A percentile compares a stretch with the other conserved stretches of the same genome.
phyloP scores from a whole-genome alignment of 768 basidiomycete genomes.

The Coprinopsis strossmayeri region DNA sequence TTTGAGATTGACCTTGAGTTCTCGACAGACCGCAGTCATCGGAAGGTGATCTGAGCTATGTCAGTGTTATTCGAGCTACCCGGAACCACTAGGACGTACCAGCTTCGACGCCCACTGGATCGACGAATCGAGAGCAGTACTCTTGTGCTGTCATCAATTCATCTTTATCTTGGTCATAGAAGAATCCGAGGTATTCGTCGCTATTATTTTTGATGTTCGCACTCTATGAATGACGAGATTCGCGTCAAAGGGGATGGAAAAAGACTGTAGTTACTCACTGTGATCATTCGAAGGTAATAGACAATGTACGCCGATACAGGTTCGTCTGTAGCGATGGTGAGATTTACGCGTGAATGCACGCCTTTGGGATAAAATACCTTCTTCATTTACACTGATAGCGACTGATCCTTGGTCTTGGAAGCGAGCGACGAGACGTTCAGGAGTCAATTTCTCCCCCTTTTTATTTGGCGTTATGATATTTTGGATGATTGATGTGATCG shows the following conservation, averaged over 20 bases:
- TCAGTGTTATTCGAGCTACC: neutral
- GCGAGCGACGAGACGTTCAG: slow-evolving; percentile 32
- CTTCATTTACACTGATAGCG: neutral
- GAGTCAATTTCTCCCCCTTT: slow-evolving; percentile 28
- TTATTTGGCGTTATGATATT: slow-evolving; percentile 31
- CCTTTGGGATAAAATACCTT: neutral
- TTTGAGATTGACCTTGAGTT: slow-evolving; percentile 58
- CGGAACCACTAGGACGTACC: slow-evolving; percentile 29
- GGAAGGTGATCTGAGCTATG: slow-evolving; percentile 66
- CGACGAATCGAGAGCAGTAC: slow-evolving; percentile 77
- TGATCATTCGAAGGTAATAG: slow-evolving; percentile 71
- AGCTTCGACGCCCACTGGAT: slow-evolving; percentile 71
- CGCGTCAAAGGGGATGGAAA: neutral
- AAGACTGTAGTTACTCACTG: slow-evolving; percentile 29
- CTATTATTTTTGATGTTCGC: slow-evolving; percentile 69
- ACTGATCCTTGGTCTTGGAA: slow-evolving; percentile 40
- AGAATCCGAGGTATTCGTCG: slow-evolving; percentile 60
- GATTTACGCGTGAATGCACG: neutral
- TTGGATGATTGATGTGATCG: slow-evolving; percentile 47
- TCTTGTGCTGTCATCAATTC: slow-evolving; percentile 47
- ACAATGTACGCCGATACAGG: slow-evolving; percentile 8
- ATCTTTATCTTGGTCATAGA: slow-evolving; percentile 69
- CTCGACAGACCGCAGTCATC: slow-evolving; percentile 68
- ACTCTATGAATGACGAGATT: slow-evolving; percentile 29
- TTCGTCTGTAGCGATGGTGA: neutral